Conservation (phyloP, 2,329 filamentous ascomycete genomes). For the Sclerotinia subarctica region DNA sequence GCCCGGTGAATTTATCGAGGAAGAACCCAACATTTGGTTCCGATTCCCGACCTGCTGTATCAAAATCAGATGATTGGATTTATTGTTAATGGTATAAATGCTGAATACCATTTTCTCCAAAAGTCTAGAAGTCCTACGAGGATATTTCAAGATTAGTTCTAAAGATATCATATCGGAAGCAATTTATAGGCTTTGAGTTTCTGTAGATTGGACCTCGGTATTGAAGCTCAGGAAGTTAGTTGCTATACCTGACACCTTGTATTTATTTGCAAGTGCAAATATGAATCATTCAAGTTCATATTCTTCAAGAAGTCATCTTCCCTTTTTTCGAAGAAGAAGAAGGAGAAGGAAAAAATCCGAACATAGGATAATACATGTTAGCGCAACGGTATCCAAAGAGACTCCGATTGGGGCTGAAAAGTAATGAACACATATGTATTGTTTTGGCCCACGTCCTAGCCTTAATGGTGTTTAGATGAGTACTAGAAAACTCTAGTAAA, state of each 20-base stretch:
- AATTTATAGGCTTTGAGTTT: not conserved
- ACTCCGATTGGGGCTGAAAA: not conserved
- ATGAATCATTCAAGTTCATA: not conserved
- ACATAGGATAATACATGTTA: not conserved
- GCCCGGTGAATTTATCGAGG: constrained; percentile 67
- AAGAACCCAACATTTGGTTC: constrained; percentile 52
- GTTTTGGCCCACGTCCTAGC: not conserved
- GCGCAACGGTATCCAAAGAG: not conserved
- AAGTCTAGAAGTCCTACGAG: not conserved
- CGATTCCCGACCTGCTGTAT: constrained; percentile 49
- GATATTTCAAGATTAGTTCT: not conserved
- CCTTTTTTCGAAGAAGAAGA: too few relatives aligned
- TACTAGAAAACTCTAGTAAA: not conserved
- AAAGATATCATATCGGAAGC: not conserved
- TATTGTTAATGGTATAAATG: not conserved
- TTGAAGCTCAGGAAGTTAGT: not conserved
- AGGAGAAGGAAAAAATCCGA: not conserved
- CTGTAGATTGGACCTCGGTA: not conserved
- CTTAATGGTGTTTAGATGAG: not conserved
- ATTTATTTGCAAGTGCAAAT: not conserved
- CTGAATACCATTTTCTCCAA: not conserved
- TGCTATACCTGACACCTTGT: not conserved
- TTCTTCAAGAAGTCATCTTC: too few relatives aligned
- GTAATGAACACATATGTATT: too few relatives aligned
- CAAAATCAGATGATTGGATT: not conserved